Base-by-base conservation (phyloP, 2,329 filamentous ascomycete species). In the Epicoccum sorghinum region DNA sequence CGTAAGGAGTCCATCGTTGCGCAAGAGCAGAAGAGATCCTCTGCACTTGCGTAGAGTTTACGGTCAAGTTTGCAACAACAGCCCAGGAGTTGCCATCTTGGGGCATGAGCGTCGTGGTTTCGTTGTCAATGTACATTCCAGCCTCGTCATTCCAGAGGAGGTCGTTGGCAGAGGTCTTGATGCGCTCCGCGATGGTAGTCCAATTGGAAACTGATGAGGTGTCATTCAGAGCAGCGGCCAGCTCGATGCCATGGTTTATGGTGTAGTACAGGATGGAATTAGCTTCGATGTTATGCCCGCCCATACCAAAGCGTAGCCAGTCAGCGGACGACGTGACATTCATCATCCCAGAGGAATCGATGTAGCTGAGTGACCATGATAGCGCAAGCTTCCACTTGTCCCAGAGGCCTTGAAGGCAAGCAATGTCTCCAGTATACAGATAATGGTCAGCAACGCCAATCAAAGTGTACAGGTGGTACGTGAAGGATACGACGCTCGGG, bases 71-170 rank as follows among this genome's bases (percentile, higher is more conserved):
- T 13, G 74, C 67, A 18, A 78, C 62, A 5, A 79, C 66, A 23
- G 76, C 76, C 75, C 74, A 78, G 10, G 67, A 65, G 49, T 79
- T 79, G 23, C 77, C 77, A 57, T 79, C 77, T 63, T 79, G 77
- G 0, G 77, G 77, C 38, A 83, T 75, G 3, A 89, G 73, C 0
- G 77, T 76, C 2, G 78, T 80, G 0, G 78, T 79, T 33, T 80
- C 78, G 57, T 84, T 85, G 66, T 84, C 82, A 49, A 77, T 76
- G 71, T 86, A 83, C 57, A 83, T 77, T 24, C 80, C 79, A n/a
- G 74, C 74, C 1, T 65, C 47, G 0, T 70, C 59, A 57, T 84
- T 79, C 78, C 80, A 86, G 53, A 82, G 78, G 42, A 78, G 72
- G 9, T 65, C 64, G 39, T 82, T 78, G 24, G 83, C 83, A 7